Evolutionary conservation across 176 grass and related monocot genomes (phyloP).

Genomic region (Bothriochloa decipiens): DNA sequence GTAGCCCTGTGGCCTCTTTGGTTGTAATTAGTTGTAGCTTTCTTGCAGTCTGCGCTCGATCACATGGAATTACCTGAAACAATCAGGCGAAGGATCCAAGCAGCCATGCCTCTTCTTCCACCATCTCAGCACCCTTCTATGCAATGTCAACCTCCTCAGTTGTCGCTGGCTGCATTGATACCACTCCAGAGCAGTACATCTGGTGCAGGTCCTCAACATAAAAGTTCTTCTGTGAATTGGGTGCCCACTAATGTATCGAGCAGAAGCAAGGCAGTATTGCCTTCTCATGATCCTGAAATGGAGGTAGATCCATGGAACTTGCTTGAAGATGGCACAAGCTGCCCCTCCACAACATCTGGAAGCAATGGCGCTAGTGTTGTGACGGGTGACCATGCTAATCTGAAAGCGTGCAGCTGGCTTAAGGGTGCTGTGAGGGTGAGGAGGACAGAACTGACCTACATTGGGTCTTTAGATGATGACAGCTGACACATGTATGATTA

Average conservation of each 20-base stretch:
- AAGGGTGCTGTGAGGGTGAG: conserved; percentile 94
- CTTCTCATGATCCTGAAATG: conserved; percentile 71
- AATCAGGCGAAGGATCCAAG: conserved; percentile 80
- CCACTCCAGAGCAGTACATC: conserved; percentile 53
- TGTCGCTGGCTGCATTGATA: conserved; percentile 56
- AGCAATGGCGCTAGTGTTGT: conserved; percentile 47
- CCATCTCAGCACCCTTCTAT: conserved; percentile 52
- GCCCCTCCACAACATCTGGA: conserved; percentile 50
- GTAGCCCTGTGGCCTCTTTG: neutral
- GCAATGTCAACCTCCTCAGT: conserved; percentile 70
- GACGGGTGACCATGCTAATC: conserved; percentile 70
- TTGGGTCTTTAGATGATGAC: conserved; percentile 93
- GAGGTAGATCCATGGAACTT: conserved; percentile 92
- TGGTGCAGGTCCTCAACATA: conserved; percentile 59
- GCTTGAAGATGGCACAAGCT: conserved; percentile 90
- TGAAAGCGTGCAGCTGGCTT: conserved; percentile 90
- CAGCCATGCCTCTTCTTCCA: conserved; percentile 83
- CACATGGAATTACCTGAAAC: conserved; percentile 79
- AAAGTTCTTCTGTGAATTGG: conserved; percentile 44
- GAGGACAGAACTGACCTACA: conserved; percentile 89
- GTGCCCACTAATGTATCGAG: conserved; percentile 58
- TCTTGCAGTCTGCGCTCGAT: conserved; percentile 76
- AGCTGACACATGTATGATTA: conserved; percentile 62
- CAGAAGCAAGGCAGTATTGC: conserved; percentile 62
- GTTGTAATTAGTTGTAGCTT: conserved; percentile 16